phyloP scores from a whole-genome alignment of 2,329 filamentous ascomycete genomes.

The Pseudomassariella vexata region DNA sequence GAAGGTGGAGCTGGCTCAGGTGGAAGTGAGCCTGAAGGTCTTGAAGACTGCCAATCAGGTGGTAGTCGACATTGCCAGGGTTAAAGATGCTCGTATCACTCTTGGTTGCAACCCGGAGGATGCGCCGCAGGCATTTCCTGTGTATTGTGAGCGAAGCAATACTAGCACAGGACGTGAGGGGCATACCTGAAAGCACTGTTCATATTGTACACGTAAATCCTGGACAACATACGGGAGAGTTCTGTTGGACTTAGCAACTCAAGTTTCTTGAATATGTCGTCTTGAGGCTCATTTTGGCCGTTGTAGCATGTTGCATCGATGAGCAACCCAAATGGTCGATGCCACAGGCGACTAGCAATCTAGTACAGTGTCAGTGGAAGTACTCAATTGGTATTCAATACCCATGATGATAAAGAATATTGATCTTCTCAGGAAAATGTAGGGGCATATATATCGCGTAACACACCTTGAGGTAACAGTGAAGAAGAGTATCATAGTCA shows the following conservation, averaged over 20 bases:
- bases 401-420: too few relatives aligned
- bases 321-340: slow-evolving; percentile 61
- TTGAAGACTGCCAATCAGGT: slow-evolving; percentile 58
- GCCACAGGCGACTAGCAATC: slow-evolving; percentile 66
- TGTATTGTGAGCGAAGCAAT: slow-evolving; percentile 2
- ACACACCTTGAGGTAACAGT: slow-evolving; percentile 60
- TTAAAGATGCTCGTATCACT: slow-evolving; percentile 57
- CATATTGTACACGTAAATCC: slow-evolving; percentile 69
- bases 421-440: too few relatives aligned
- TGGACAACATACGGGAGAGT: slow-evolving; percentile 50
- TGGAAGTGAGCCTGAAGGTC: slow-evolving; percentile 64
- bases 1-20: slow-evolving; percentile 58
- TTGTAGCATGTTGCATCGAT: slow-evolving; percentile 67
- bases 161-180: neutral
- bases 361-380: too few relatives aligned
- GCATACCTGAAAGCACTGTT: slow-evolving; percentile 60
- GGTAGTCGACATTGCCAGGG: slow-evolving; percentile 60
- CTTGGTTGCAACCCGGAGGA: slow-evolving; percentile 56
- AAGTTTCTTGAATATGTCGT: slow-evolving; percentile 59
- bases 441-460: neutral
- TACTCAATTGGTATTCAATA: too few relatives aligned
- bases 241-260: slow-evolving; percentile 59
- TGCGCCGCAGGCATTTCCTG: slow-evolving; percentile 59
- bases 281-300: slow-evolving; percentile 60
- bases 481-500: slow-evolving; percentile 60